Evolutionary conservation across 495 filamentous ascomycete genomes (phyloP).

Genomic region (Penicillium argentinense): DNA sequence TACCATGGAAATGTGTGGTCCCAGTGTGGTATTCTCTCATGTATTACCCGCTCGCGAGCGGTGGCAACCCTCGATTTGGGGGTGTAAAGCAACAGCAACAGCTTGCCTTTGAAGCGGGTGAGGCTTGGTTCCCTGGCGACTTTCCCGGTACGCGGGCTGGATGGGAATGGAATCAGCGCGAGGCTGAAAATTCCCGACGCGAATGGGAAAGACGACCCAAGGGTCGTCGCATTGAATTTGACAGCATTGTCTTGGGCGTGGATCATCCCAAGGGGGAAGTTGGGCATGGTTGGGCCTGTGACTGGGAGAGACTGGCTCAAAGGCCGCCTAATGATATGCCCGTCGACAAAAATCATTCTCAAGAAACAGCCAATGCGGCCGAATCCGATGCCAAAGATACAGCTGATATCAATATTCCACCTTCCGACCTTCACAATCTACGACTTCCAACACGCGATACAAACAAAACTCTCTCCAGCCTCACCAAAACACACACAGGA

Average conservation of each 20-base stretch:
- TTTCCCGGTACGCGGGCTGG: conserved; percentile 82
- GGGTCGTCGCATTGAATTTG: conserved; percentile 76
- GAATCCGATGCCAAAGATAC: conserved; percentile 7
- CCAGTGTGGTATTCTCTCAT: conserved; percentile 86
- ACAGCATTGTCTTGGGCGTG: conserved; percentile 70
- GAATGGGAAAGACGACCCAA: conserved; percentile 81
- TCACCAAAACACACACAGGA: conserved; percentile 20
- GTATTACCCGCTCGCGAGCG: conserved; percentile 79
- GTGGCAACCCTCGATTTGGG: conserved; percentile 77
- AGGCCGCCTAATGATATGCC: conserved; percentile 10
- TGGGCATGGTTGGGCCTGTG: conserved; percentile 81
- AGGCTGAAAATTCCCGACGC: conserved; percentile 58
- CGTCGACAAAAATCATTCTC: conserved; percentile 1
- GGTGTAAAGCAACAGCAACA: conserved; percentile 80
- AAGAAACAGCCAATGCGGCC: conserved; percentile 15
- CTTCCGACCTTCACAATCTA: conserved; percentile 34
- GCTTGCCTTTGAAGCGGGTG: conserved; percentile 75
- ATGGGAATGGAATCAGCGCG: conserved; percentile 68
- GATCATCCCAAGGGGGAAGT: conserved; percentile 75
- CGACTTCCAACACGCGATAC: conserved; percentile 22
- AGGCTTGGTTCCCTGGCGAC: conserved; percentile 86
- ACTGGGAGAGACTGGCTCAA: conserved; percentile 70
- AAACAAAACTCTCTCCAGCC: conserved; percentile 20
- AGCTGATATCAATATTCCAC: conserved; percentile 13
- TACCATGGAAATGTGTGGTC: conserved; percentile 89